Percentiles rank a stretch among this genome's conserved stretches.
Conservation (phyloP, 306 rosid genomes). For the Acacia acuminata region DNA sequence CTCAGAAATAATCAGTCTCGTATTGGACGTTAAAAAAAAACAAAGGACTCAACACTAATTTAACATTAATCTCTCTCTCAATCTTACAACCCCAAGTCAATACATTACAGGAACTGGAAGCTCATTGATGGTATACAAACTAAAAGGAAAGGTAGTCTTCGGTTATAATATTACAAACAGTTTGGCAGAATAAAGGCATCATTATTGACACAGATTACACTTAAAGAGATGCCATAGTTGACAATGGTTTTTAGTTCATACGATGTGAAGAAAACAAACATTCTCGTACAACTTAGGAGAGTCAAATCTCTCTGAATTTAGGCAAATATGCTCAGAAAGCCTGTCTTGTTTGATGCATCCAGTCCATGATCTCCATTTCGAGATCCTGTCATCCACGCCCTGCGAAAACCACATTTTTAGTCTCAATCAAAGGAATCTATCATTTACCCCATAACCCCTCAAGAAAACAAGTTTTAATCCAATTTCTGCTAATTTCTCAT, state of each 20-base stretch:
- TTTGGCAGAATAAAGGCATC: slow-evolving; percentile 27
- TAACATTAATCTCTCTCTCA: neutral
- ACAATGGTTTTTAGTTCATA: slow-evolving; percentile 30
- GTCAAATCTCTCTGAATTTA: slow-evolving; percentile 34
- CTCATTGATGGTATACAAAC: neutral
- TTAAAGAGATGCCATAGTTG: slow-evolving; percentile 24
- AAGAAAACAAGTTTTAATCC: neutral
- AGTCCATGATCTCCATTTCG: slow-evolving; percentile 66
- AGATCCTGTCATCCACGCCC: slow-evolving; percentile 74
- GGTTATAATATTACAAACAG: slow-evolving; percentile 28
- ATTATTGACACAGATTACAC: slow-evolving; percentile 34
- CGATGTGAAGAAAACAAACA: neutral
- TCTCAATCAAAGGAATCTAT: neutral
- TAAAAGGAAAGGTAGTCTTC: slow-evolving; percentile 31
- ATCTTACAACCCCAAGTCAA: neutral
- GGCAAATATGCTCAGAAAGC: slow-evolving; percentile 90
- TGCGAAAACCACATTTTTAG: slow-evolving; percentile 12
- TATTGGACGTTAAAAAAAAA: neutral
- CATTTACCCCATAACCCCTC: neutral
- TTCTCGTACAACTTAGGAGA: slow-evolving; percentile 26
- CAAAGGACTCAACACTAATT: neutral
- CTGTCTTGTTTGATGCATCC: slow-evolving; percentile 79
- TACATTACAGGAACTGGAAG: neutral
- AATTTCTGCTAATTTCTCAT: neutral
- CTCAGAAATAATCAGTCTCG: neutral